Evolutionary conservation across 345 rosid genomes (phyloP).

Genomic region (Euphorbia peplus): DNA sequence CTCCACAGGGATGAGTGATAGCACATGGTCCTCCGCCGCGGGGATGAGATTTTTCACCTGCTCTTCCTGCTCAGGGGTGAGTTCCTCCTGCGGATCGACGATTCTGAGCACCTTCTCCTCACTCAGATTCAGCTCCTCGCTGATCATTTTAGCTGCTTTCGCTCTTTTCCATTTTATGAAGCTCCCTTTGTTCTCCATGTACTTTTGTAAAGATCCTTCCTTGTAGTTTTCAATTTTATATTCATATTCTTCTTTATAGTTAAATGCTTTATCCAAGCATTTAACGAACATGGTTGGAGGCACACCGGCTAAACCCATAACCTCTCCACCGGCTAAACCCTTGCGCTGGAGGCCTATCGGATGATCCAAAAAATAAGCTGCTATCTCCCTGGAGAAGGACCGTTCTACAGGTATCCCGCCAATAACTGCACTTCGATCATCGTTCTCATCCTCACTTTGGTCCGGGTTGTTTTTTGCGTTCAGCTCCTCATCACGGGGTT

Average conservation of each 20-base stretch:
- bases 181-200: slow-evolving; percentile 70
- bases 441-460: slow-evolving; percentile 69
- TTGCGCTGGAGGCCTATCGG: slow-evolving; percentile 52
- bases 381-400: slow-evolving; percentile 88
- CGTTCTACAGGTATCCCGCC: no score
- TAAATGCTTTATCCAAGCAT: slow-evolving; percentile 66
- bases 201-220: slow-evolving; percentile 87
- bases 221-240: slow-evolving; percentile 40
- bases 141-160: slow-evolving; percentile 4
- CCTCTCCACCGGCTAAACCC: slow-evolving; percentile 37
- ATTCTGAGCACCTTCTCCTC: no score
- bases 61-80: no score
- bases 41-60: no score
- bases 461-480: slow-evolving; percentile 89
- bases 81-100: no score
- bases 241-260: slow-evolving; percentile 52
- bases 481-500: slow-evolving; percentile 88
- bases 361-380: slow-evolving; percentile 79
- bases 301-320: slow-evolving; percentile 80
- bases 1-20: no score
- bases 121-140: no score
- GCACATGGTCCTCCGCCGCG: no score
- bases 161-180: slow-evolving; percentile 88
- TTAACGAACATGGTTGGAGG: slow-evolving; percentile 74
- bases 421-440: slow-evolving; percentile 91